Conservation (phyloP, 306 rosid genomes). For the Echinosophora koreensis region DNA sequence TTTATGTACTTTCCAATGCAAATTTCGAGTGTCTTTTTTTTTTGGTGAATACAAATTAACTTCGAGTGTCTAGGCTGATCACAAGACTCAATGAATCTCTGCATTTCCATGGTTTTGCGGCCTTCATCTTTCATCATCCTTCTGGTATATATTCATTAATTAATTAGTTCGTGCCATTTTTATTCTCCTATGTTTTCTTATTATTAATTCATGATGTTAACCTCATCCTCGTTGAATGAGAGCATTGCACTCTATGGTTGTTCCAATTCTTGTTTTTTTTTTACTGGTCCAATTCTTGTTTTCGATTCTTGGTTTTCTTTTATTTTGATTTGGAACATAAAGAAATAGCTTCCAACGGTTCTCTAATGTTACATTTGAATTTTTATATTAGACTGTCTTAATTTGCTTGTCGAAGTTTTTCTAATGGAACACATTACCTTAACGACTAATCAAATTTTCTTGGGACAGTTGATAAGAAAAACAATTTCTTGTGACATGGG, state of each 20-base stretch:
- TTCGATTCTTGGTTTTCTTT: not conserved
- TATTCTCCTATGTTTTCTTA: not conserved
- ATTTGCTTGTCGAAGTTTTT: too few species aligned
- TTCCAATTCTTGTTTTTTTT: not conserved
- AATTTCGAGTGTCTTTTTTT: not conserved
- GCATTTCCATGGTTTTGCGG: constrained; percentile 12
- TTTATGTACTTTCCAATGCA: not conserved
- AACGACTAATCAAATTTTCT: not conserved
- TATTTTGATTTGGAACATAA: not conserved
- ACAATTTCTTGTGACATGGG: not conserved
- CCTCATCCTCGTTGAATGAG: not conserved
- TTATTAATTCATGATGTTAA: not conserved
- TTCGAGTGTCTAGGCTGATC: not conserved
- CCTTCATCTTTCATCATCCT: constrained; percentile 22
- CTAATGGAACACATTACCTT: not conserved
- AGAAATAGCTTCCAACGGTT: not conserved
- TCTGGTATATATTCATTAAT: constrained; percentile 4
- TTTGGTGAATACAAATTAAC: too few species aligned
- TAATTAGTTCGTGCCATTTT: not conserved
- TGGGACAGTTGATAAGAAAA: too few species aligned
- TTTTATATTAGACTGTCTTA: not conserved
- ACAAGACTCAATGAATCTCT: constrained; percentile 5
- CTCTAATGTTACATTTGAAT: not conserved
- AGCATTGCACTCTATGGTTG: not conserved
- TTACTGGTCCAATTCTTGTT: not conserved